A percentile compares a stretch with the other conserved stretches of the same genome.
These are phyloP conservation scores for Microbotryum saponariae DNA, from an alignment of 1,284 basidiomycete species.

Conservation along the genomic window DNA sequence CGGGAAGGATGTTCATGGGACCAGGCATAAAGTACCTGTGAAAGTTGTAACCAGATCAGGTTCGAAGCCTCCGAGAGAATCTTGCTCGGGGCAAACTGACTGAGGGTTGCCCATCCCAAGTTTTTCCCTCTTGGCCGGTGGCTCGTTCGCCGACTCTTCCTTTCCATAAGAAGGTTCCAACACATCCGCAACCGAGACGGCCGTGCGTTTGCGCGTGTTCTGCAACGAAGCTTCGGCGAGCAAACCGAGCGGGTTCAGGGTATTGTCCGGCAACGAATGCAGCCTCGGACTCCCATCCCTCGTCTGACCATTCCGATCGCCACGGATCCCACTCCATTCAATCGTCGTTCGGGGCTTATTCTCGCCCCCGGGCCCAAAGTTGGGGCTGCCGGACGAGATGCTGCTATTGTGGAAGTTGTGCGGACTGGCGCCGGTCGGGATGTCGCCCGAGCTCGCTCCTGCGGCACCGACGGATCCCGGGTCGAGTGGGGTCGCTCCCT, in stretches of 20 bases:
- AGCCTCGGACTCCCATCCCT: constrained; percentile 54
- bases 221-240: constrained; percentile 84
- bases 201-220: constrained; percentile 52
- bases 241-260: constrained; percentile 79
- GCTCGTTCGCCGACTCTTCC: constrained; percentile 6
- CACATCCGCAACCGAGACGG: constrained; percentile 22
- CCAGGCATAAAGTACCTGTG: background rate
- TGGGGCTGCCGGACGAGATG: background rate
- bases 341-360: constrained; percentile 19
- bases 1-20: constrained; percentile 53
- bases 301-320: constrained; percentile 27
- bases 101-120: constrained; percentile 67
- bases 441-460: constrained; percentile 17
- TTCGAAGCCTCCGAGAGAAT: background rate
- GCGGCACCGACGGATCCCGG: constrained; percentile 20
- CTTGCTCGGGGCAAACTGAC: background rate
- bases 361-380: constrained; percentile 9
- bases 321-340: constrained; percentile 30
- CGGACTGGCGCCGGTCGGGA: constrained; percentile 44
- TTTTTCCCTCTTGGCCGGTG: constrained; percentile 12
- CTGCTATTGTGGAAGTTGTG: no score
- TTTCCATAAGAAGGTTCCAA: constrained; percentile 17
- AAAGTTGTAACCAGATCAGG: background rate
- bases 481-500: constrained; percentile 5
- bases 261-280: constrained; percentile 81